A percentile compares a stretch with the other conserved stretches of the same genome.
These are phyloP conservation scores for Luffa acutangula DNA, from an alignment of 306 rosid species.

Conservation along the genomic window DNA sequence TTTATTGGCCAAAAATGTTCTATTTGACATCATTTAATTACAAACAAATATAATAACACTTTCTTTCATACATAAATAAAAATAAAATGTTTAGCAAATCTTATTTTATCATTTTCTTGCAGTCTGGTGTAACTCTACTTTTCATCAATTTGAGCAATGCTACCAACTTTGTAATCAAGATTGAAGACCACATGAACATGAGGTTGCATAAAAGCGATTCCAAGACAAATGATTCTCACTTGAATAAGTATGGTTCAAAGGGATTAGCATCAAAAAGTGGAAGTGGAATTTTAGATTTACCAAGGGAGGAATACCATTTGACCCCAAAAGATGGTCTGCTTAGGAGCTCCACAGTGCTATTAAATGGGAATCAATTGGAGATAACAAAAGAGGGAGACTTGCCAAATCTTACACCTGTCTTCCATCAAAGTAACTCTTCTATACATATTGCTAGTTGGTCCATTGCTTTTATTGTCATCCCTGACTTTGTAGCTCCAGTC, in stretches of 20 bases:
- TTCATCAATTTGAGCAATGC: not conserved
- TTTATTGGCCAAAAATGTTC: too few relatives aligned
- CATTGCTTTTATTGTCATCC: not conserved
- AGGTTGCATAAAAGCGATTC: not conserved
- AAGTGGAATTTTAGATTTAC: not conserved
- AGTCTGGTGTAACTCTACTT: constrained; percentile 50
- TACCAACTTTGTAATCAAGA: constrained; percentile 22
- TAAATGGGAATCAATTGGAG: constrained; percentile 50
- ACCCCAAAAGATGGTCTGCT: constrained; percentile 37
- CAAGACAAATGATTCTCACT: not conserved
- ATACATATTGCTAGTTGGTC: not conserved
- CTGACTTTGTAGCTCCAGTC: not conserved
- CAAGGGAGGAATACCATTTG: constrained; percentile 65
- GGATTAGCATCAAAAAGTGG: too few relatives aligned
- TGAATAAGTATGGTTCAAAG: too few relatives aligned
- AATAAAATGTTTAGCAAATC: too few relatives aligned
- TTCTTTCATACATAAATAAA: too few relatives aligned
- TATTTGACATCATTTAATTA: too few relatives aligned
- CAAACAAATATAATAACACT: too few relatives aligned
- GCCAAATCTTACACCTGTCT: constrained; percentile 17
- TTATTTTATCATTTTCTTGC: not conserved
- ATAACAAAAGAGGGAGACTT: constrained; percentile 40
- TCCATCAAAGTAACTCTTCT: not conserved
- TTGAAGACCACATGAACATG: constrained; percentile 13
- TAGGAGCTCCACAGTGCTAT: constrained; percentile 45